phyloP scores from a whole-genome alignment of 148 eudicot genomes.

The Fagopyrum tataricum region DNA sequence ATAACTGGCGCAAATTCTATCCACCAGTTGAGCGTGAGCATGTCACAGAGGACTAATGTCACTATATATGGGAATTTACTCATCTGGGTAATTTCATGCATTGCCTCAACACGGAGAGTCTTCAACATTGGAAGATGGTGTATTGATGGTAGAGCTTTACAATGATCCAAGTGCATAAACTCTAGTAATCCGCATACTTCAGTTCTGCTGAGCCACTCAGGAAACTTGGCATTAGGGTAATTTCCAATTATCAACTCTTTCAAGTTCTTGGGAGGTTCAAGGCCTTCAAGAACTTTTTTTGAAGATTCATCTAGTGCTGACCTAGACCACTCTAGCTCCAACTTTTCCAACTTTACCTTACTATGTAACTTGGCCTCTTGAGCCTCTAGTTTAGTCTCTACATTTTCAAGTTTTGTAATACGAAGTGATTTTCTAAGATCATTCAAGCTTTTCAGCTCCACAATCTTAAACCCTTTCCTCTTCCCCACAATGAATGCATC shows the following conservation, averaged over 20 bases:
- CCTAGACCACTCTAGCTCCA: neutral
- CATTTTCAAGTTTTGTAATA: neutral
- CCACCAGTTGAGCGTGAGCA: neutral
- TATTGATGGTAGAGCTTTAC: neutral
- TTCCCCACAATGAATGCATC: neutral
- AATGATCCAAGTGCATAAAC: neutral
- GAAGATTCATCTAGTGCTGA: neutral
- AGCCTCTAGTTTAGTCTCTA: neutral
- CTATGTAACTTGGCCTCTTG: neutral
- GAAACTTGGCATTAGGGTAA: neutral
- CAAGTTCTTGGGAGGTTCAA: neutral
- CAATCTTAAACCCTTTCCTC: neutral
- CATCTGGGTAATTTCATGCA: neutral
- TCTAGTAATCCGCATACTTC: neutral
- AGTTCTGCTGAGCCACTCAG: neutral
- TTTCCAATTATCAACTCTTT: neutral
- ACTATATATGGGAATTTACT: neutral
- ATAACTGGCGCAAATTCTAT: neutral
- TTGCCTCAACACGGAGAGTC: neutral
- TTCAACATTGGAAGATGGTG: neutral
- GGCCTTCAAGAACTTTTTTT: neutral
- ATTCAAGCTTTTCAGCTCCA: neutral
- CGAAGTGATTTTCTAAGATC: neutral
- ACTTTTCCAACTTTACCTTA: neutral
- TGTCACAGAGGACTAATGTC: neutral